phyloP scores from a whole-genome alignment of 1,284 basidiomycete genomes.

The Irpex lacteus region DNA sequence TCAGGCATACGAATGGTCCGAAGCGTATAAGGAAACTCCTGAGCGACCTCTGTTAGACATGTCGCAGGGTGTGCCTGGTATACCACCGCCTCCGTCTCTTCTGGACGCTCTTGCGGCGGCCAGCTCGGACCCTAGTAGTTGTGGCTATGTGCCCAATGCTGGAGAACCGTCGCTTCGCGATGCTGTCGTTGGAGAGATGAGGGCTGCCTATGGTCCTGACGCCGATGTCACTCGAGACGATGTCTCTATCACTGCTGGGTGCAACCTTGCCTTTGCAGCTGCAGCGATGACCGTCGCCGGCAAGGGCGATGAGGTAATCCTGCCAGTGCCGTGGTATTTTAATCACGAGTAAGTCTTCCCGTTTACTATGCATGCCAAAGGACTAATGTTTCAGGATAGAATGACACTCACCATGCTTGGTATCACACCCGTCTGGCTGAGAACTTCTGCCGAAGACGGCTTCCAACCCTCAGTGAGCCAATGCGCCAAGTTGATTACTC shows the following conservation, averaged over 20 bases:
- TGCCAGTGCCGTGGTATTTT: conserved; percentile 85
- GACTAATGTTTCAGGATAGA: conserved; percentile 30
- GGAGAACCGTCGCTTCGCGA: conserved; percentile 61
- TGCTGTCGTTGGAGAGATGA: conserved; percentile 67
- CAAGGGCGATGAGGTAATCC: conserved; percentile 72
- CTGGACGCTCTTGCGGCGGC: conserved; percentile 48
- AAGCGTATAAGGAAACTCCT: conserved; percentile 42
- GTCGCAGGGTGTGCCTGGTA: conserved; percentile 75
- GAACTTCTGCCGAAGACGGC: conserved; percentile 50
- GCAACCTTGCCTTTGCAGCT: conserved; percentile 72
- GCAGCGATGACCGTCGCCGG: conserved; percentile 65
- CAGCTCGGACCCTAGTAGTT: conserved; percentile 43
- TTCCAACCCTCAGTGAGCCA: conserved; percentile 59
- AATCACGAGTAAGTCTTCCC: conserved; percentile 58
- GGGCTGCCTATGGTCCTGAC: conserved; percentile 50
- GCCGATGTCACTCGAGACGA: conserved; percentile 53
- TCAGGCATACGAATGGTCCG: conserved; percentile 65
- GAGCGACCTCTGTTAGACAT: conserved; percentile 65
- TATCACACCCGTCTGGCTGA: conserved; percentile 61
- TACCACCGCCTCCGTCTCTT: conserved; percentile 55
- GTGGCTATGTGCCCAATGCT: conserved; percentile 65
- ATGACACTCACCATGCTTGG: conserved; percentile 74
- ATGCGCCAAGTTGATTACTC: conserved; percentile 50
- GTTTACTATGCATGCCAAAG: conserved; percentile 6
- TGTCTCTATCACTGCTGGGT: conserved; percentile 63